Conservation (phyloP, 2,329 filamentous ascomycete genomes). For the Aspergillus novofumigatus region DNA sequence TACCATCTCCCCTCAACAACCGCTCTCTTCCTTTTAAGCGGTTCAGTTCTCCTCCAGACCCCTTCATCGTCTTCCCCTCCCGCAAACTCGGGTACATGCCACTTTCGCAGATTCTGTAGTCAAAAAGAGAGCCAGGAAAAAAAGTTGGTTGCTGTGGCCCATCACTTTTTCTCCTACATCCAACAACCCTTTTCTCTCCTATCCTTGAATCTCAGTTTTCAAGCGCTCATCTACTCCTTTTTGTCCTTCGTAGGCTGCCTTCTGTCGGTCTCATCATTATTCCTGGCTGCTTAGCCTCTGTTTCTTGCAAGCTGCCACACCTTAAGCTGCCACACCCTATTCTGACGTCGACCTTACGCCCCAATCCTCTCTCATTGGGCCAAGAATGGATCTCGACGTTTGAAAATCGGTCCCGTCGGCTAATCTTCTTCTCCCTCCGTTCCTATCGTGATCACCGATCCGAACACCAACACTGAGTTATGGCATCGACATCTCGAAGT, state of each 20-base stretch:
- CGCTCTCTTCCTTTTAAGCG: background rate
- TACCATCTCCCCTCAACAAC: background rate
- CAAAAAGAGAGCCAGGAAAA: background rate
- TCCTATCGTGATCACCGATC: background rate
- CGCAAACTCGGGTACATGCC: background rate
- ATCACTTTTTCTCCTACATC: background rate
- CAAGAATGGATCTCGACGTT: background rate
- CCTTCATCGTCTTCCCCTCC: background rate
- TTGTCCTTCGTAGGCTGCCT: too few relatives aligned
- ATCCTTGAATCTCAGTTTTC: background rate
- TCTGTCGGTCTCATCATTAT: too few relatives aligned
- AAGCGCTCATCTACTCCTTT: background rate
- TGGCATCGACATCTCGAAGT: background rate
- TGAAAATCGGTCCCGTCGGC: background rate
- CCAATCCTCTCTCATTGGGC: background rate
- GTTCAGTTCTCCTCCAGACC: too few relatives aligned
- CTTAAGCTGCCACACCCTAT: too few relatives aligned
- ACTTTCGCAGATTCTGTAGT: too few relatives aligned
- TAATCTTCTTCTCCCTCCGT: background rate
- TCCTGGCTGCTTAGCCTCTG: too few relatives aligned
- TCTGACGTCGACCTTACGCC: too few relatives aligned
- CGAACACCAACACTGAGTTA: background rate
- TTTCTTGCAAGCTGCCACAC: too few relatives aligned
- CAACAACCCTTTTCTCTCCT: background rate
- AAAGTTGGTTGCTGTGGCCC: too few relatives aligned